Percentiles rank a stretch among this genome's conserved stretches.
These are phyloP conservation scores for Acer negundo DNA, from an alignment of 345 rosid genomes.

Conservation along the genomic window DNA sequence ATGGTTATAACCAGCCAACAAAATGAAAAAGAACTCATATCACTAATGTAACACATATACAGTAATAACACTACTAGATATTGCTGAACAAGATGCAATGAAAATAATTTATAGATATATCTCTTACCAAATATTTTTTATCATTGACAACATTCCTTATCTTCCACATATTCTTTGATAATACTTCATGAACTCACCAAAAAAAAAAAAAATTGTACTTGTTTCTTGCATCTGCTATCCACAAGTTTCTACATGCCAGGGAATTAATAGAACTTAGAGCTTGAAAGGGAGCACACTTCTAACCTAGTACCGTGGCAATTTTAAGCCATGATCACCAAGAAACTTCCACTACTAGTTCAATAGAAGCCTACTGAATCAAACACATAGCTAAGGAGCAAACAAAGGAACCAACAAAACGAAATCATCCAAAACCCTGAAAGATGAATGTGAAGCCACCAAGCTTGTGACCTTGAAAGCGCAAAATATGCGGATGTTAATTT, in stretches of 20 bases:
- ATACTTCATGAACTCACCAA: background rate
- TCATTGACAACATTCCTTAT: background rate
- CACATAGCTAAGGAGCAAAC: background rate
- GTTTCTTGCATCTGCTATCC: too few species aligned
- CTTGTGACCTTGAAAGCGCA: background rate
- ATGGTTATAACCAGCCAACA: background rate
- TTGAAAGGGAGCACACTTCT: too few species aligned
- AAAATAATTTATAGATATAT: background rate
- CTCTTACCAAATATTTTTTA: background rate
- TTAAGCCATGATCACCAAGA: too few species aligned
- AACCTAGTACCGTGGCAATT: too few species aligned
- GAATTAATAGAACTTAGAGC: too few species aligned
- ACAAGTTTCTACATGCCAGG: too few species aligned
- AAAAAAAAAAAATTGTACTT: too few species aligned
- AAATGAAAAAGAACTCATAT: background rate
- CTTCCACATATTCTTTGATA: conserved; percentile 3
- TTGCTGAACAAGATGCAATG: background rate
- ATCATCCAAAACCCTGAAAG: background rate
- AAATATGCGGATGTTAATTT: background rate
- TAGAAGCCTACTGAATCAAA: conserved; percentile 1
- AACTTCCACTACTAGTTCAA: too few species aligned
- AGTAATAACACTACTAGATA: background rate
- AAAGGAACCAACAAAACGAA: background rate
- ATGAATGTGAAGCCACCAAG: background rate
- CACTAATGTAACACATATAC: background rate